Base-by-base conservation (phyloP, 768 basidiomycete genomes). In the Tulasnella sp. region DNA sequence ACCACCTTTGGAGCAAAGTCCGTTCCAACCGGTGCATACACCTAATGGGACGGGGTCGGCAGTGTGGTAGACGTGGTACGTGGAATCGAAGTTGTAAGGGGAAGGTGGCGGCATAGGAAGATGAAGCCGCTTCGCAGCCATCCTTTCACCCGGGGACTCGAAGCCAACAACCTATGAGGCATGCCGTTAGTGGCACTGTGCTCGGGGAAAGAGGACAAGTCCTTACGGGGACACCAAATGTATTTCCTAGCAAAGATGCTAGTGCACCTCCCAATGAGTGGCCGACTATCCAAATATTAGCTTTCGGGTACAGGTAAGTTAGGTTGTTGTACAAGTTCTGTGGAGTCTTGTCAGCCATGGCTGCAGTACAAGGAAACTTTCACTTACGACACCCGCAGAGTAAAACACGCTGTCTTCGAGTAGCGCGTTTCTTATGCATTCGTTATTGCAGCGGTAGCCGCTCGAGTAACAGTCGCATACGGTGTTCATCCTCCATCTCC, bases 11-110 rank as follows among this genome's bases (percentile, higher is more conserved):
- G 92, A 91, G 85, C 97, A 99, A 0, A 90, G 86, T 0, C 94
- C 96, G 12, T 89, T 87, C 0, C 93, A 88, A 18, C 95, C 96
- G 18, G 88, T 96, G 84, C 95, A 96, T 0, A 89, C 89, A 1
- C 94, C 94, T 90, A 94, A 94, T 3, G 97, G 90, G 48, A 98
- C 94, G 0, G 97, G 97, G 88, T 99, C 97, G 31, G 93, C 97
- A 0, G 94, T 98, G 84, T 98, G 93, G 84, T 94, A 97, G 11
- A 98, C 89, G 83, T 98, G 96, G 81, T 46, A 76, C 79, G 85
- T 64, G 58, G 86, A 84, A 41, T 86, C 85, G 3, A 54, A 81
- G 22, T 85, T 83, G 40, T 83, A 44, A 44, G 44, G 14, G 44
- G 44, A 44, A 44, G 44, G 44, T 44, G 44, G 44, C 44, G 11